These are phyloP conservation scores for Tolypocladium tundrense DNA, from an alignment of 2,329 filamentous ascomycete genomes.

Conservation along the genomic window DNA sequence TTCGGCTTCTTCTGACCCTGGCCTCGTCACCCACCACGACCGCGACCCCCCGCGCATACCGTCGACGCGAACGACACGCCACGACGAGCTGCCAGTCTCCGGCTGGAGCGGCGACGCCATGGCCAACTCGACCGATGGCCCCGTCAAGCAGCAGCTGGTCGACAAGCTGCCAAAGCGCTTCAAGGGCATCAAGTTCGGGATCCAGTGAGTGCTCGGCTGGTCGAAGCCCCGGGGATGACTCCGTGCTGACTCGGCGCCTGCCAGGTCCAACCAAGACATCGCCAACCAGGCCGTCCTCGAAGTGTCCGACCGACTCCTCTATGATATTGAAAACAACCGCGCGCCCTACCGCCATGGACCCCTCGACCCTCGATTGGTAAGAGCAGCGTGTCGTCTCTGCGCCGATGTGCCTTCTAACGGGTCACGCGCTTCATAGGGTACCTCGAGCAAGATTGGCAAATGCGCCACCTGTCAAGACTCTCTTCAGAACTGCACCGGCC, in stretches of 20 bases:
- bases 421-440: slow-evolving; percentile 42
- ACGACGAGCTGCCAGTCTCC: background rate
- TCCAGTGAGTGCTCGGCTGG: slow-evolving; percentile 53
- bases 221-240: background rate
- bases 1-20: slow-evolving; percentile 1
- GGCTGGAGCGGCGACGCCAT: background rate
- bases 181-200: slow-evolving; percentile 83
- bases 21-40: background rate
- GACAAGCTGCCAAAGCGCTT: slow-evolving; percentile 83
- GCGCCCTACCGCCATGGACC: slow-evolving; percentile 72
- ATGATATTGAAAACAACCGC: slow-evolving; percentile 75
- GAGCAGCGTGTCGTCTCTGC: slow-evolving; percentile 5
- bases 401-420: background rate
- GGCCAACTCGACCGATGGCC: slow-evolving; percentile 4
- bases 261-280: slow-evolving; percentile 81
- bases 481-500: slow-evolving; percentile 79
- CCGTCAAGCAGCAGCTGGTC: slow-evolving; percentile 68
- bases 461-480: slow-evolving; percentile 79
- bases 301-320: slow-evolving; percentile 87
- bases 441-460: slow-evolving; percentile 68
- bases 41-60: background rate
- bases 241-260: background rate
- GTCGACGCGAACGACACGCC: background rate
- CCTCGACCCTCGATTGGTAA: slow-evolving; percentile 69
- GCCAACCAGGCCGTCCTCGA: slow-evolving; percentile 92